Base-by-base conservation (phyloP, 306 rosid genomes). In the Lathyrus tuberosus region DNA sequence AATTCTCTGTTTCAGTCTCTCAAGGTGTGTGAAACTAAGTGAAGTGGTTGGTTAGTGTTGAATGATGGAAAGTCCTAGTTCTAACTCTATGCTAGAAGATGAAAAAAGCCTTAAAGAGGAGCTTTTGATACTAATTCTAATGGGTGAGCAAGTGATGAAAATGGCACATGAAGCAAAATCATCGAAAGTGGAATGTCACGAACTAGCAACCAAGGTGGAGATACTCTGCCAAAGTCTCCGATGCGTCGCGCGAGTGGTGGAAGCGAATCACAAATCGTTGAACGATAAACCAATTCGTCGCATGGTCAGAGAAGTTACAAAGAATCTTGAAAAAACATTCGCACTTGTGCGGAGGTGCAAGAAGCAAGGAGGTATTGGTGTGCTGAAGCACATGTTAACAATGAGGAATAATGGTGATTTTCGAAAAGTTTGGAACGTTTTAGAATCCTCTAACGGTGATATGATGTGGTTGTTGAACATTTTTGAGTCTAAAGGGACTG, bases 221-320 rank as follows among this genome's bases (percentile, higher is more conserved):
- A 57, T 73, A 41, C 86, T 90, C 64, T 83, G 87, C 74, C 56
- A 74, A 28, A 85, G 73, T 87, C 91, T 93, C 12, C 89, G 93
- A 11, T 74, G 94, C 59, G 76, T 78, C 22, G 94, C 80, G 15
- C 79, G 90, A 1, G 62, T 77, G 10, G 68, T 84, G 37, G 48
- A 91, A 56, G 60, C 84, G n/a, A 28, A 82, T 31, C 86, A 75
- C 26, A 87, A 75, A 20, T 65, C 89, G 4, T 72, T 93, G 12
- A 88, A 93, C 86, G 94, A 90, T 13, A 83, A 80, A 0, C 96
- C 98, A 22, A 63, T 90, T 42, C 89, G 89, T 3, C 82, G 98
- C 63, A 85, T 93, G 73, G 81, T 83, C 0, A 83, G 82, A 1
- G 91, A 93, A 17, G 86, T 86, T 15, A 28, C 80, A 5, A 85